A percentile compares a stretch with the other conserved stretches of the same genome.
Conservation (phyloP, 768 basidiomycete species). For the Phylloporus scabripes region DNA sequence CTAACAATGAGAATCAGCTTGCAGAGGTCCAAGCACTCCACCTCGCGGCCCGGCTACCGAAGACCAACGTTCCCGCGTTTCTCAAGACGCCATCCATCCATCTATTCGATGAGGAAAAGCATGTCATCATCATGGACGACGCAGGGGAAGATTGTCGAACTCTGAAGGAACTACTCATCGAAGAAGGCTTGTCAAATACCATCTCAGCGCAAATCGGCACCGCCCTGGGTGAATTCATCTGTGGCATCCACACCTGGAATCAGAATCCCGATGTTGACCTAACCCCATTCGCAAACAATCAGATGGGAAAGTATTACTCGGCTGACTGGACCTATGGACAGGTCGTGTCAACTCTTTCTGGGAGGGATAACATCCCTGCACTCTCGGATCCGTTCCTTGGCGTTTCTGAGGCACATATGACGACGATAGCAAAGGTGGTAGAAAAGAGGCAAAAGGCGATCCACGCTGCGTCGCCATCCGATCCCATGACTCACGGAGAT, state of each 20-base stretch:
- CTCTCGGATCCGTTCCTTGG: constrained; percentile 40
- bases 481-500: constrained; percentile 45
- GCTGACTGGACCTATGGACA: constrained; percentile 41
- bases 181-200: constrained; percentile 26
- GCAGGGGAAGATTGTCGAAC: constrained; percentile 36
- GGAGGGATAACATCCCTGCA: constrained; percentile 27
- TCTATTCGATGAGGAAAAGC: constrained; percentile 42
- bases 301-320: constrained; percentile 37
- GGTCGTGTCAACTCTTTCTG: constrained; percentile 36
- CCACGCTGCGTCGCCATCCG: constrained; percentile 20
- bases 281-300: constrained; percentile 37
- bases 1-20: constrained; percentile 33
- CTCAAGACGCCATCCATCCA: constrained; percentile 47
- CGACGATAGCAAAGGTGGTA: constrained; percentile 30
- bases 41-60: constrained; percentile 35
- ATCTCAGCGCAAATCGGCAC: constrained; percentile 43
- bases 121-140: constrained; percentile 62
- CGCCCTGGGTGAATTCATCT: constrained; percentile 53
- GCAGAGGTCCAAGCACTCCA: constrained; percentile 46
- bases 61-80: constrained; percentile 27
- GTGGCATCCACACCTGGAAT: constrained; percentile 46
- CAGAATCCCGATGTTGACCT: constrained; percentile 26
- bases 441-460: constrained; percentile 30
- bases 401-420: constrained; percentile 34
- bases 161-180: constrained; percentile 39